Evolutionary conservation across 1,284 basidiomycete species (phyloP).

Genomic region (Pseudozyma sp.): DNA sequence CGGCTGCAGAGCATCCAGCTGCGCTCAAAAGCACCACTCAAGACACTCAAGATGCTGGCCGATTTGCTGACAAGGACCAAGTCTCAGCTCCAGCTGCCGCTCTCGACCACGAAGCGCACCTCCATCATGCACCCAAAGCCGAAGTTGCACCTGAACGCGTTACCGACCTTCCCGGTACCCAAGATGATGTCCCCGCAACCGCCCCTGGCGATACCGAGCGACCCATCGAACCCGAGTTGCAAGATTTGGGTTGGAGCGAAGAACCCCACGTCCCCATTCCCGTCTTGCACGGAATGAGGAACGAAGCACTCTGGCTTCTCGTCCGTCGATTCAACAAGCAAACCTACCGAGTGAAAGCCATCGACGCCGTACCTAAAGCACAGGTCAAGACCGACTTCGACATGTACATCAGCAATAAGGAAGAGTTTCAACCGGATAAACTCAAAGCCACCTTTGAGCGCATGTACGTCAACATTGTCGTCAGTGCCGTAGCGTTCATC

Average conservation of each 20-base stretch:
- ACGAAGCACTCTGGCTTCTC: constrained; percentile 71
- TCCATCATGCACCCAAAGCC: constrained; percentile 47
- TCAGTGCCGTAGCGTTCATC: constrained; percentile 71
- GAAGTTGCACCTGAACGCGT: constrained; percentile 34
- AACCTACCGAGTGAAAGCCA: constrained; percentile 70
- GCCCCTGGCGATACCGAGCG: constrained; percentile 47
- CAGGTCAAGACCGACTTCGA: constrained; percentile 68
- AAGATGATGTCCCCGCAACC: constrained; percentile 39
- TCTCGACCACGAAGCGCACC: constrained; percentile 47
- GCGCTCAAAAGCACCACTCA: constrained; percentile 13
- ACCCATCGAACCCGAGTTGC: constrained; percentile 54
- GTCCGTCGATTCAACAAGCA: constrained; percentile 72
- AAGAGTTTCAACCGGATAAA: constrained; percentile 73
- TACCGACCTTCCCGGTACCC: constrained; percentile 26
- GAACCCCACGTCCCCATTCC: constrained; percentile 56
- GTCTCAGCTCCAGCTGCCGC: constrained; percentile 22
- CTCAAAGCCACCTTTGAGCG: constrained; percentile 73
- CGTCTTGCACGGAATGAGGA: constrained; percentile 68
- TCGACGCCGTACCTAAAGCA: constrained; percentile 42
- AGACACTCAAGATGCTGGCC: constrained; percentile 30
- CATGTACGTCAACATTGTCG: constrained; percentile 72
- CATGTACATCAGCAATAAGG: constrained; percentile 71
- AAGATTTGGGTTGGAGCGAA: constrained; percentile 60
- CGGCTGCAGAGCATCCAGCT: constrained; percentile 23
- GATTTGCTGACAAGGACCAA: constrained; percentile 20